Evolutionary conservation across 306 rosid species (phyloP).

Genomic region (Vigna radiata): DNA sequence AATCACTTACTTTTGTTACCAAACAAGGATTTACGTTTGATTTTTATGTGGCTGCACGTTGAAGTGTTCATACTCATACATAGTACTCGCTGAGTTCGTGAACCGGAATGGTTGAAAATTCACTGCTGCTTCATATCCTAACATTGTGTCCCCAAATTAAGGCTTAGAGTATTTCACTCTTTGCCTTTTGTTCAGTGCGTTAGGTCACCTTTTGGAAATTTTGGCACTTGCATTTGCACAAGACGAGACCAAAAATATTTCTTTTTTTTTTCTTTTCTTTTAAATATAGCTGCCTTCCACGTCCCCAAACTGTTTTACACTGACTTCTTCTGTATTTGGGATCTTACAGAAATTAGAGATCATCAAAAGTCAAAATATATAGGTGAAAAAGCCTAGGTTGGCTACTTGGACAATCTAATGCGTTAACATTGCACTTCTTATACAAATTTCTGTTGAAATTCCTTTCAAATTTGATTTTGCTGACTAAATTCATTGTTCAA

Average conservation of each 20-base stretch:
- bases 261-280: too few species aligned
- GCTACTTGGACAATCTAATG: neutral
- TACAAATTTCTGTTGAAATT: neutral
- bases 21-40: neutral
- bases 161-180: slow-evolving; percentile 1
- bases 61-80: slow-evolving; percentile 6
- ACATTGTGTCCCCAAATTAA: slow-evolving; percentile 47
- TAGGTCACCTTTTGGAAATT: slow-evolving; percentile 49
- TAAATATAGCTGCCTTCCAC: slow-evolving; percentile 24
- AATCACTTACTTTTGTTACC: neutral
- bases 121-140: slow-evolving; percentile 42
- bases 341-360: slow-evolving; percentile 3
- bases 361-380: slow-evolving; percentile 9
- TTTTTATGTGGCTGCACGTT: neutral
- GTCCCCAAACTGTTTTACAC: slow-evolving; percentile 11
- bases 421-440: slow-evolving; percentile 38
- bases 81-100: neutral
- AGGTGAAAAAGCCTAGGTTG: neutral
- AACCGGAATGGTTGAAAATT: slow-evolving; percentile 11
- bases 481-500: too few species aligned
- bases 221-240: slow-evolving; percentile 37
- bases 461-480: neutral
- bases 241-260: neutral
- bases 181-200: slow-evolving; percentile 51
- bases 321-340: slow-evolving; percentile 7